Conservation (phyloP, 352 stramenopile genomes). For the Globisporangium parvum region DNA sequence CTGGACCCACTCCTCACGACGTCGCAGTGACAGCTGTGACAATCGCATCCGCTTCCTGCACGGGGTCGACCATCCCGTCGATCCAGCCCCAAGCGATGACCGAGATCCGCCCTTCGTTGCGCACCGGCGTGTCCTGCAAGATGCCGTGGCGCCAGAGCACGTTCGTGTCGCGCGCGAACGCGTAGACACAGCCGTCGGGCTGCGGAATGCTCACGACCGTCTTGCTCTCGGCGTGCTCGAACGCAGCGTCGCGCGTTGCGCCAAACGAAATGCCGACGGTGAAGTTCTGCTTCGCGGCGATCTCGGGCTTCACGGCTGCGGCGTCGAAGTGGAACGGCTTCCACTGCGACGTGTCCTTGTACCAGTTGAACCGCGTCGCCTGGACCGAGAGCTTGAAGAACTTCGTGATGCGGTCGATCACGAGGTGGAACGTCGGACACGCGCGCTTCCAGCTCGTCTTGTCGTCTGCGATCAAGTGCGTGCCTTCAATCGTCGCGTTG, state of each 20-base stretch:
- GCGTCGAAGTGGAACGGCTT: constrained; percentile 93
- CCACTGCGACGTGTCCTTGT: constrained; percentile 91
- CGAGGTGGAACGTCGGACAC: constrained; percentile 75
- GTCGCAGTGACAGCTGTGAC: not conserved
- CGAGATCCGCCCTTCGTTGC: constrained; percentile 88
- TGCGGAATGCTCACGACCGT: constrained; percentile 91
- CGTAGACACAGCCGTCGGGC: constrained; percentile 90
- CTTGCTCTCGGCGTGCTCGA: constrained; percentile 80
- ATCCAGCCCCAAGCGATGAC: constrained; percentile 93
- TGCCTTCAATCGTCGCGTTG: constrained; percentile 88
- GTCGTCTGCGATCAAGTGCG: constrained; percentile 91
- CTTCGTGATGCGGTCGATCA: constrained; percentile 70
- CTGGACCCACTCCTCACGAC: not conserved
- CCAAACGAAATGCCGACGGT: constrained; percentile 94
- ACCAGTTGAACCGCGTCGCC: constrained; percentile 95
- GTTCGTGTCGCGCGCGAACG: constrained; percentile 92
- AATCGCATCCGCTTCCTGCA: not conserved
- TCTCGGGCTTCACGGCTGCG: constrained; percentile 90
- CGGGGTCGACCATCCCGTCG: constrained; percentile 50
- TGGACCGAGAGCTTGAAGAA: constrained; percentile 89
- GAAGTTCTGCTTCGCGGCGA: constrained; percentile 92
- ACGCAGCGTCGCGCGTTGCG: constrained; percentile 87
- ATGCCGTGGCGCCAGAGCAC: constrained; percentile 92
- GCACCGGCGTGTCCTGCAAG: constrained; percentile 75
- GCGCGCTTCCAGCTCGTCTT: constrained; percentile 72